Conservation (phyloP, 176 grass and related monocot genomes). For the Elaeis guineensis region DNA sequence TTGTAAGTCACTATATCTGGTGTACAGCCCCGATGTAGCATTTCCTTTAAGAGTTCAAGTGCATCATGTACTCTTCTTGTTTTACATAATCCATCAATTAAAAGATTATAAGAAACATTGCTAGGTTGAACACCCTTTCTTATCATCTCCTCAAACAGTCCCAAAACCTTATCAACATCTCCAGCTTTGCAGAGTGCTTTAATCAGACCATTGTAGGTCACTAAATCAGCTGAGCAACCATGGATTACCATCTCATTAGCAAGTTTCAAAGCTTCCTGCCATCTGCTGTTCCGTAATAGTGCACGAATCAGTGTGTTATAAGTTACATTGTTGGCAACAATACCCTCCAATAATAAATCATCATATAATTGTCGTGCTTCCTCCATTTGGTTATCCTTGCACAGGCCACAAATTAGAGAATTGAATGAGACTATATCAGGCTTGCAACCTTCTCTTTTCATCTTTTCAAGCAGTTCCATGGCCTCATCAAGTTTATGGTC, state of each 20-base stretch:
- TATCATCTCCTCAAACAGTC: conserved; percentile 63
- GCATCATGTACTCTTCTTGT: conserved; percentile 59
- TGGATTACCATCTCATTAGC: conserved; percentile 65
- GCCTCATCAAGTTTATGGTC: conserved; percentile 52
- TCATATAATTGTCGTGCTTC: conserved; percentile 50
- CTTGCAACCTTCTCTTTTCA: conserved; percentile 60
- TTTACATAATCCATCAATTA: conserved; percentile 73
- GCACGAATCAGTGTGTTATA: conserved; percentile 83
- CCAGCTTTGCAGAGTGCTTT: conserved; percentile 74
- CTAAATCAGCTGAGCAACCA: conserved; percentile 60
- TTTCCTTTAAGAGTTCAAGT: conserved; percentile 63
- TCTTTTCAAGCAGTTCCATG: conserved; percentile 50
- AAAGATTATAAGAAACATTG: conserved; percentile 81
- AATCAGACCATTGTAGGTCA: conserved; percentile 83
- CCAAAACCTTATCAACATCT: conserved; percentile 45
- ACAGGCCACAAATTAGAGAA: conserved; percentile 73
- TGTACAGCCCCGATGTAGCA: conserved; percentile 56
- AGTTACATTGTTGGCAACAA: conserved; percentile 63
- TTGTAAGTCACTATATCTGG: conserved; percentile 97
- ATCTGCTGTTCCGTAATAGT: conserved; percentile 39
- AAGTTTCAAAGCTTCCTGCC: conserved; percentile 57
- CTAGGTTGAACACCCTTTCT: conserved; percentile 69
- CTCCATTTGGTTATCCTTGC: conserved; percentile 46
- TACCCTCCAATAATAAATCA: conserved; percentile 56
- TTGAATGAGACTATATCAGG: conserved; percentile 81